Conservation (phyloP, 2,329 filamentous ascomycete genomes). For the Trichoderma polysporum region DNA sequence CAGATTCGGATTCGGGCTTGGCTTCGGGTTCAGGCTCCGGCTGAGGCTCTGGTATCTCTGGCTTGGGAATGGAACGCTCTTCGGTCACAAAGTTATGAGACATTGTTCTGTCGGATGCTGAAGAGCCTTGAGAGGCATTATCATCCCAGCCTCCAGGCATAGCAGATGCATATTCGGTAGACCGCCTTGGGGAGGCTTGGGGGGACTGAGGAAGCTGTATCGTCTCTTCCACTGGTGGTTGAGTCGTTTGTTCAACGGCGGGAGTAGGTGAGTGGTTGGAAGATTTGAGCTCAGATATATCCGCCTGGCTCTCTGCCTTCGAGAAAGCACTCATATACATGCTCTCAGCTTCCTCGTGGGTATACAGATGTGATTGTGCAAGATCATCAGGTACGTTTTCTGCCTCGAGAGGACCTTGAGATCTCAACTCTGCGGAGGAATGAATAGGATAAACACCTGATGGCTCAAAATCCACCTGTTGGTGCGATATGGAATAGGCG, state of each 20-base stretch:
- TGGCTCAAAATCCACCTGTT: background rate
- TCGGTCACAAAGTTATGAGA: background rate
- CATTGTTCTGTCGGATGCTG: conserved; percentile 19
- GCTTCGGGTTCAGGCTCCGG: background rate
- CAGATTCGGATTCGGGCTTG: background rate
- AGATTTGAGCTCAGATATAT: conserved; percentile 1
- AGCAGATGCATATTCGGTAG: conserved; percentile 1
- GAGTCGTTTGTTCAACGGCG: background rate
- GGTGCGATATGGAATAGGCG: background rate
- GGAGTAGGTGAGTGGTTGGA: background rate
- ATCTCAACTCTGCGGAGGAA: background rate
- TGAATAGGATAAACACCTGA: background rate
- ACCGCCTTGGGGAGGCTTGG: conserved; percentile 17
- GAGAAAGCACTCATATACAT: conserved; percentile 81
- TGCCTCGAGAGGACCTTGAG: background rate
- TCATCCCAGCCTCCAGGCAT: conserved; percentile 57
- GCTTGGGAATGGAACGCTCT: conserved; percentile 12
- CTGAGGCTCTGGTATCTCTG: conserved; percentile 5
- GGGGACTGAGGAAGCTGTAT: background rate
- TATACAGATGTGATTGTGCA: conserved; percentile 67
- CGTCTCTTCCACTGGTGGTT: background rate
- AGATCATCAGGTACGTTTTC: conserved; percentile 47
- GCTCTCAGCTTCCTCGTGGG: conserved; percentile 77
- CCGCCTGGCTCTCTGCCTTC: conserved; percentile 37
- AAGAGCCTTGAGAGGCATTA: conserved; percentile 23